Evolutionary conservation across 345 rosid species (phyloP).

Genomic region (Brassica carinata): DNA sequence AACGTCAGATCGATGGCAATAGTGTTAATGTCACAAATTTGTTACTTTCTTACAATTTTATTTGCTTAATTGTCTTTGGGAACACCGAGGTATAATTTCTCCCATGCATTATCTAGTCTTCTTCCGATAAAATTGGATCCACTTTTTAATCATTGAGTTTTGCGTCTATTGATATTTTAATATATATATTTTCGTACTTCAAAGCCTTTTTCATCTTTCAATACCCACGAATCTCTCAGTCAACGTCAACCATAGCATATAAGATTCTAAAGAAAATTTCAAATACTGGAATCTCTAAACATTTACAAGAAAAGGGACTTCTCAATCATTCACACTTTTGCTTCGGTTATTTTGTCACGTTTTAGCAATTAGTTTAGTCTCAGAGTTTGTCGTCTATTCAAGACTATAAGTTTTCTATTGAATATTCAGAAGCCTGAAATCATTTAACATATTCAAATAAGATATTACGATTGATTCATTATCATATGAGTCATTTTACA

Average conservation of each 20-base stretch:
- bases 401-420: not conserved
- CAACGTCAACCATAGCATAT: slow-evolving; percentile 27
- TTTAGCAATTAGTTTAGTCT: not conserved
- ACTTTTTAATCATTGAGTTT: slow-evolving; percentile 11
- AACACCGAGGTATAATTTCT: not conserved
- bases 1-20: not conserved
- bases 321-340: not conserved
- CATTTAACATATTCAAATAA: not conserved
- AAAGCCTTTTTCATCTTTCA: slow-evolving; percentile 26
- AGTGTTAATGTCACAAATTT: not conserved
- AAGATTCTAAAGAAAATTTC: not conserved
- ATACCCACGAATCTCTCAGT: slow-evolving; percentile 28
- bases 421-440: not conserved
- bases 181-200: slow-evolving; percentile 24
- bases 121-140: not conserved
- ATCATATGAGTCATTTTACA: not conserved
- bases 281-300: not conserved
- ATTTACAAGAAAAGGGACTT: not conserved
- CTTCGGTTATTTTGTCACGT: not conserved
- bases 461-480: slow-evolving; percentile 27
- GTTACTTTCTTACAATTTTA: not conserved
- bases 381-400: not conserved
- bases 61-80: not conserved
- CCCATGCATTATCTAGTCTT: not conserved
- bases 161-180: slow-evolving; percentile 6